Conservation (phyloP, 441 rosid genomes). For the Rhodomyrtus psidioides region DNA sequence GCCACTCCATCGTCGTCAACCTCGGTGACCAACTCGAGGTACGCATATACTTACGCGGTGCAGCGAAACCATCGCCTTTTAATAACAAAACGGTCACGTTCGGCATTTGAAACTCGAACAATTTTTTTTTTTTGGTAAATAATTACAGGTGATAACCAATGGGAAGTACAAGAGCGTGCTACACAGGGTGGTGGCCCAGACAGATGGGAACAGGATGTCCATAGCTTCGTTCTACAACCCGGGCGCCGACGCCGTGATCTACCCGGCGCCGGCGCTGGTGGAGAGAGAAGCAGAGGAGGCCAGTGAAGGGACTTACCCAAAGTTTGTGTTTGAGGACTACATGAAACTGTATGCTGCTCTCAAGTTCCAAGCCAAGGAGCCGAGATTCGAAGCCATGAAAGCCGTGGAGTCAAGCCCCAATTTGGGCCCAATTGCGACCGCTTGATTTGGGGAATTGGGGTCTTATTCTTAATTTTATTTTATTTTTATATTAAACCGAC, state of each 20-base stretch:
- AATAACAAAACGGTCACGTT: background rate
- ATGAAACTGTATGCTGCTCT: constrained; percentile 73
- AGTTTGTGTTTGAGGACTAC: constrained; percentile 82
- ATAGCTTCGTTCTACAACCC: constrained; percentile 95
- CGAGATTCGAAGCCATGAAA: constrained; percentile 88
- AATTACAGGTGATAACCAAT: constrained; percentile 64
- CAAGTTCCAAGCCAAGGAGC: constrained; percentile 85
- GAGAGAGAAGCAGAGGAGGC: constrained; percentile 35
- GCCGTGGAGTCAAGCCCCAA: constrained; percentile 22
- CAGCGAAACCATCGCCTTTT: background rate
- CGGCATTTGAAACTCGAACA: no score
- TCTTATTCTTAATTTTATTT: background rate
- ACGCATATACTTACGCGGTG: background rate
- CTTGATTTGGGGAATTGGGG: constrained; percentile 14
- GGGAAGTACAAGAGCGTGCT: constrained; percentile 88
- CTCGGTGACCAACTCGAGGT: constrained; percentile 97
- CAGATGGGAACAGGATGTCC: constrained; percentile 78
- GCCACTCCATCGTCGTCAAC: constrained; percentile 85
- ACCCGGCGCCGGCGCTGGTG: constrained; percentile 66
- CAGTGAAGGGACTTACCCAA: constrained; percentile 40
- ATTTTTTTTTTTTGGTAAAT: no score
- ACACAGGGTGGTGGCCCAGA: constrained; percentile 76
- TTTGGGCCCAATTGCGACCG: constrained; percentile 40
- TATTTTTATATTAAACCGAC: background rate
- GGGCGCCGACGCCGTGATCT: constrained; percentile 72